These are phyloP conservation scores for Parascedosporium putredinis DNA, from an alignment of 2,329 filamentous ascomycete genomes.

Conservation along the genomic window DNA sequence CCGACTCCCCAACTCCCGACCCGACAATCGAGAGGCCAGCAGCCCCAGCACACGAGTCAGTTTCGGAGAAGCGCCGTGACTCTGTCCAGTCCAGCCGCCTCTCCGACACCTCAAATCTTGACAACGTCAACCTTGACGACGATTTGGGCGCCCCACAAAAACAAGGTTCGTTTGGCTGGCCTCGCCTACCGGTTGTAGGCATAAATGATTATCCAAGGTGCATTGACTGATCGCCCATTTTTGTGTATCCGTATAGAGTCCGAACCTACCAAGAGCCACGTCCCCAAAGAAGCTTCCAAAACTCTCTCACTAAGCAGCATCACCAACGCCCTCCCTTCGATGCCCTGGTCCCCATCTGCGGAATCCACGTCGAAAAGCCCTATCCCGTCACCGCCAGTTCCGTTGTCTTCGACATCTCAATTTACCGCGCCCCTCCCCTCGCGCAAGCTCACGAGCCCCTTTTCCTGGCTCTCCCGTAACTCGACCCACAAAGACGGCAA, in stretches of 20 bases:
- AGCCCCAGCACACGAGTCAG: neutral
- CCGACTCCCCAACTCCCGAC: constrained; percentile 9
- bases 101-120: constrained; percentile 37
- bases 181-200: too few species aligned
- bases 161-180: constrained; percentile 19
- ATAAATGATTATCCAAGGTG: constrained; percentile 7
- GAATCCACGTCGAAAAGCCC: constrained; percentile 36
- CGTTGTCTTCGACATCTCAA: constrained; percentile 18
- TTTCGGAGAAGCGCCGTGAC: constrained; percentile 2
- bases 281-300: constrained; percentile 34
- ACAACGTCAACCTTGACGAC: constrained; percentile 59
- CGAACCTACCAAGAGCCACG: constrained; percentile 10
- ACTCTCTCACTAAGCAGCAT: constrained; percentile 59
- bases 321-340: constrained; percentile 59
- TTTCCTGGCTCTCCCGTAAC: constrained; percentile 70
- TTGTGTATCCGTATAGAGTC: constrained; percentile 7
- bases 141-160: constrained; percentile 29
- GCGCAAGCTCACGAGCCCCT: constrained; percentile 78
- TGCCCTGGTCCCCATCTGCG: constrained; percentile 59
- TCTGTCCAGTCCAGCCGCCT: constrained; percentile 22
- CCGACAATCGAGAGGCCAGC: constrained; percentile 11
- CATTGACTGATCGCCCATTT: constrained; percentile 8
- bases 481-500: constrained; percentile 43
- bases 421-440: constrained; percentile 21
- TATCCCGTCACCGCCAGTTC: constrained; percentile 22